Base-by-base conservation (phyloP, 2,329 filamentous ascomycete species). In the Phoma sp. region DNA sequence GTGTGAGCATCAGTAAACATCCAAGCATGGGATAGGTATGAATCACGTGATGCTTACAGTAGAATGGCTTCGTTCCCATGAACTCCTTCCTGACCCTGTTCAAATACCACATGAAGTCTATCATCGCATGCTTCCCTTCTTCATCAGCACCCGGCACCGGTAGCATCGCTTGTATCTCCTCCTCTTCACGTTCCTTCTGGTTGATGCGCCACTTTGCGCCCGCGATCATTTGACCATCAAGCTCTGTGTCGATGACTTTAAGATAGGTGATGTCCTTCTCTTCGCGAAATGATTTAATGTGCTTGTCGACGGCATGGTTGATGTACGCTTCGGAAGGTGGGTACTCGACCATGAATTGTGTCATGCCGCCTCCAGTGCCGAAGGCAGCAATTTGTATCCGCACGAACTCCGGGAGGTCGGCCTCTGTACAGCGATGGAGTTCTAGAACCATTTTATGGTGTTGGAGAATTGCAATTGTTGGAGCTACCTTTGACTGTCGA, bases 161-260 rank as follows among this genome's bases (percentile, higher is more conserved):
- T 23, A 74, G 52, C 67, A 66, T 68, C 5, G 34, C 48, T 18
- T 69, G 55, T n/a, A 72, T 64, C 29, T 71, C 57, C 40, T 72
- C 70, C 51, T 72, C 64, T n/a, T 61, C 66, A 17, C 65, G 48
- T 54, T 72, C 66, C 21, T 67, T 59, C 36, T 67, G 47, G 38
- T 74, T 73, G 48, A 76, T 67, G 36, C 69, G 62, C 73, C 73
- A 75, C 36, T 75, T 74, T n/a, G 71, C 69, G 21, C 60, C 52
- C 5, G 71, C 69, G 12, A 75, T 70, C 57, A 74, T 71, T 33
- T 67, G 66, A 6, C 65, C 66, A 21, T 56, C 47, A 2, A 66
- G 46, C n/a, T 73, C 67, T 5, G 70, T 72, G 39, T 75, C 69
- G 32, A 74, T 55, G 38, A 71, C 63, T 52, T 76, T 72, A 18